Evolutionary conservation across 768 basidiomycete genomes (phyloP).

Genomic region (Termitomyces sp.): DNA sequence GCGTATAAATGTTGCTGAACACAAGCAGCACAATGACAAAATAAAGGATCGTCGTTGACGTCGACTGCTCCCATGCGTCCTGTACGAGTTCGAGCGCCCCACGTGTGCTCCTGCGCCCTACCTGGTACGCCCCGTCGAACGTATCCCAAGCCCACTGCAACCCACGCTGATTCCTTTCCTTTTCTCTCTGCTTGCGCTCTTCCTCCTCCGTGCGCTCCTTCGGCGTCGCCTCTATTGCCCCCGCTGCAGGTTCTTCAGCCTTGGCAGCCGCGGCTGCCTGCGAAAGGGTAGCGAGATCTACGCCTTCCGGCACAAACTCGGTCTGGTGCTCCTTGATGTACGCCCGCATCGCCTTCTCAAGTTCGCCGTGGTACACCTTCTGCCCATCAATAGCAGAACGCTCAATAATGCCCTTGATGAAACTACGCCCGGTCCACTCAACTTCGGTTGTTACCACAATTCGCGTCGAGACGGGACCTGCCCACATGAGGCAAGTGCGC

Average conservation of each 20-base stretch:
- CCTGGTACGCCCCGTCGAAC: conserved; percentile 67
- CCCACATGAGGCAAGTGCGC: conserved; percentile 93
- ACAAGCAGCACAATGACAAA: conserved; percentile 69
- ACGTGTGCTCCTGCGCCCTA: conserved; percentile 62
- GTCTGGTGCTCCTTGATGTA: conserved; percentile 88
- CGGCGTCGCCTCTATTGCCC: conserved; percentile 20
- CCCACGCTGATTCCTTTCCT: conserved; percentile 63
- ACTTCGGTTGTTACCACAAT: conserved; percentile 87
- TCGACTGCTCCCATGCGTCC: conserved; percentile 77
- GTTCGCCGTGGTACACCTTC: conserved; percentile 75
- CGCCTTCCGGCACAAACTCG: conserved; percentile 85
- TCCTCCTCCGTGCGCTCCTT: conserved; percentile 24
- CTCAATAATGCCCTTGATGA: conserved; percentile 96
- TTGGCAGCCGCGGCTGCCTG: conserved; percentile 29
- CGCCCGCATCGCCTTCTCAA: conserved; percentile 77
- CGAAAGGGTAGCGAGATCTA: conserved; percentile 53
- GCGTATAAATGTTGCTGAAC: conserved; percentile 71
- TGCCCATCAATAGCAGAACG: conserved; percentile 89
- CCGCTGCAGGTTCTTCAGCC: conserved; percentile 3
- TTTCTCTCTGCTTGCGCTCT: conserved; percentile 52
- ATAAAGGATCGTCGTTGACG: conserved; percentile 64
- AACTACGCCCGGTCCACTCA: conserved; percentile 95
- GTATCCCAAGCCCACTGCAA: conserved; percentile 90
- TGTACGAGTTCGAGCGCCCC: conserved; percentile 72
- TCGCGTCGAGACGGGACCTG: conserved; percentile 65